phyloP scores from a whole-genome alignment of 2,329 filamentous ascomycete genomes.

The Stachybotrys chlorohalonatus region DNA sequence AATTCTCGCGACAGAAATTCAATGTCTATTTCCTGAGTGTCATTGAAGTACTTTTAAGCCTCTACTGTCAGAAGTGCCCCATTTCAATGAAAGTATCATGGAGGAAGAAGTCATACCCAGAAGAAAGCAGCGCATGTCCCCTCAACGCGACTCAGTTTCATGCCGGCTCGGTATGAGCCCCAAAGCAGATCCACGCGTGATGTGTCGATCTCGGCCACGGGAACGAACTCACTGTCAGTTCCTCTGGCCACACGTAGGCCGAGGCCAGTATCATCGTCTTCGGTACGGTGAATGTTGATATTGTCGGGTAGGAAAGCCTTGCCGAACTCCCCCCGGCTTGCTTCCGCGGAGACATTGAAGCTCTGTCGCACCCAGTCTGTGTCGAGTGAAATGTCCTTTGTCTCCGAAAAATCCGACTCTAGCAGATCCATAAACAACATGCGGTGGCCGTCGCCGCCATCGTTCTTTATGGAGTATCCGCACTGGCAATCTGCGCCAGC shows the following conservation, averaged over 20 bases:
- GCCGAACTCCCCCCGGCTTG: slow-evolving; percentile 54
- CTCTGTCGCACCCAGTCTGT: slow-evolving; percentile 58
- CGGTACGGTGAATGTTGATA: slow-evolving; percentile 42
- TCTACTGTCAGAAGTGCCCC: slow-evolving; percentile 1
- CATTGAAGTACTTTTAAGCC: slow-evolving; percentile 56
- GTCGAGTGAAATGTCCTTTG: slow-evolving; percentile 36
- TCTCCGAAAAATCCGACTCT: slow-evolving; percentile 62
- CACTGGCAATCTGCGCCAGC: slow-evolving; percentile 54
- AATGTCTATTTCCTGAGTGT: slow-evolving; percentile 74
- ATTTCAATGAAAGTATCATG: background rate
- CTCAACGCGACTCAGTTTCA: slow-evolving; percentile 50
- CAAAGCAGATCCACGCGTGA: slow-evolving; percentile 53
- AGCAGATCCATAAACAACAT: slow-evolving; percentile 59
- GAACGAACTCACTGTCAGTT: slow-evolving; percentile 40
- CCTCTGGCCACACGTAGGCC: slow-evolving; percentile 40
- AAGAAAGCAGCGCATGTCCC: slow-evolving; percentile 76
- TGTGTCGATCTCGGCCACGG: slow-evolving; percentile 56
- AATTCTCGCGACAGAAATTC: slow-evolving; percentile 67
- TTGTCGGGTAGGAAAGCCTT: slow-evolving; percentile 53
- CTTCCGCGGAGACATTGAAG: slow-evolving; percentile 54
- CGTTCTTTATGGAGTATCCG: slow-evolving; percentile 52
- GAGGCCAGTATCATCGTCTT: slow-evolving; percentile 43
- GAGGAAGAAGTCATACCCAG: slow-evolving; percentile 43
- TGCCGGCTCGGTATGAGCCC: slow-evolving; percentile 59
- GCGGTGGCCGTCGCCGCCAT: slow-evolving; percentile 23